phyloP scores from a whole-genome alignment of 192 early-diverging fungal species.

The Coemansia sp. region DNA sequence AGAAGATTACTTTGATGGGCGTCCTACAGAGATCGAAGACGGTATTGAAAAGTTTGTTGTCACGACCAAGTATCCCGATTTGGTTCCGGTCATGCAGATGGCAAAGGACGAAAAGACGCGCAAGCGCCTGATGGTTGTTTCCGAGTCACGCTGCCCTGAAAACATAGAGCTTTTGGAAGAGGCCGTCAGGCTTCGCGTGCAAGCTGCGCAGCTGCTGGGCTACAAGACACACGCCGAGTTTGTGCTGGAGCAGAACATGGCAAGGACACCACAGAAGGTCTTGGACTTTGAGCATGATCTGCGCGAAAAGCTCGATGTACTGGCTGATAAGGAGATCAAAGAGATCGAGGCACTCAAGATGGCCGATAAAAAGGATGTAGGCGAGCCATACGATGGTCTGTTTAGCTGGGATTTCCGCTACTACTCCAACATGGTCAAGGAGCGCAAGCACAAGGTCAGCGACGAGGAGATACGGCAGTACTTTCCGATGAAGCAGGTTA shows the following conservation, averaged over 20 bases:
- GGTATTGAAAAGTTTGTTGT: slow-evolving; percentile 59
- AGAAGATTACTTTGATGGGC: slow-evolving; percentile 59
- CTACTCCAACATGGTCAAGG: slow-evolving; percentile 69
- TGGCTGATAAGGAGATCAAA: slow-evolving; percentile 62
- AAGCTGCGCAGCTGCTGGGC: slow-evolving; percentile 63
- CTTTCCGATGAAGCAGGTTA: slow-evolving; percentile 66
- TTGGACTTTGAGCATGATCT: slow-evolving; percentile 66
- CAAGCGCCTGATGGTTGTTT: slow-evolving; percentile 40
- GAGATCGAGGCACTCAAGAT: slow-evolving; percentile 66
- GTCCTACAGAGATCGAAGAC: slow-evolving; percentile 49
- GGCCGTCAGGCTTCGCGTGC: slow-evolving; percentile 53
- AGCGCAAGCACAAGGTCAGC: slow-evolving; percentile 68
- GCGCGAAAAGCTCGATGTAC: slow-evolving; percentile 52
- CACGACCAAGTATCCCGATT: slow-evolving; percentile 63
- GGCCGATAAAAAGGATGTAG: slow-evolving; percentile 44
- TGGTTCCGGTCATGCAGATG: slow-evolving; percentile 38
- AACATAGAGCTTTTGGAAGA: slow-evolving; percentile 64
- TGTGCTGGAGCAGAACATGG: slow-evolving; percentile 79
- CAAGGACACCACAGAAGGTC: slow-evolving; percentile 64
- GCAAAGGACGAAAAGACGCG: slow-evolving; percentile 56
- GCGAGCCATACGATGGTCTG: slow-evolving; percentile 59
- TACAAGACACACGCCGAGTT: slow-evolving; percentile 69
- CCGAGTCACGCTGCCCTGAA: slow-evolving; percentile 59
- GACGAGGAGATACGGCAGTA: slow-evolving; percentile 76
- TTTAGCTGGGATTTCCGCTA: slow-evolving; percentile 74